A percentile compares a stretch with the other conserved stretches of the same genome.
Conservation (phyloP, 352 stramenopile genomes). For the Saprolegnia diclina region DNA sequence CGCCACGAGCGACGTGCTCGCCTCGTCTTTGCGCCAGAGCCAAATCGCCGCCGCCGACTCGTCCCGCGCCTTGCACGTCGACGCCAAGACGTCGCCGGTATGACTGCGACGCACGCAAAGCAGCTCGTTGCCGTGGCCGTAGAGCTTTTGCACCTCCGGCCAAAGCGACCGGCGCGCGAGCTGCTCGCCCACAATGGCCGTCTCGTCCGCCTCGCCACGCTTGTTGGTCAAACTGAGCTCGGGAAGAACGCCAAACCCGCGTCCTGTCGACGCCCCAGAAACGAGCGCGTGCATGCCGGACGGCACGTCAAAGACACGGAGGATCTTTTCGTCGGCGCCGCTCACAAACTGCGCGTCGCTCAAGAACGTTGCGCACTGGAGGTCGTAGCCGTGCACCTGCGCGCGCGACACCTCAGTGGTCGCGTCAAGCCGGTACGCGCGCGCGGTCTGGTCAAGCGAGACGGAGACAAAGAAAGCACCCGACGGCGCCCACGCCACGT, state of each 20-base stretch:
- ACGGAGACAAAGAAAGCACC: constrained; percentile 65
- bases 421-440: constrained; percentile 32
- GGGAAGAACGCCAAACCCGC: constrained; percentile 32
- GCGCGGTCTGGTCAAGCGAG: constrained; percentile 70
- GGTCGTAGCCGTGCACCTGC: constrained; percentile 76
- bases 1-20: constrained; percentile 35
- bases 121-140: constrained; percentile 76
- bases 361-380: constrained; percentile 63
- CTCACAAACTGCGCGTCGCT: constrained; percentile 57
- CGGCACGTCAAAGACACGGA: constrained; percentile 38
- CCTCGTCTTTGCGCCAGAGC: constrained; percentile 58
- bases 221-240: constrained; percentile 80
- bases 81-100: constrained; percentile 48
- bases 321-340: constrained; percentile 76
- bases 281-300: constrained; percentile 10
- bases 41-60: constrained; percentile 56
- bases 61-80: constrained; percentile 68
- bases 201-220: constrained; percentile 11
- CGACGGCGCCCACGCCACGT: constrained; percentile 55
- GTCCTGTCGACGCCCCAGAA: not conserved
- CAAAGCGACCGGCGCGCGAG: constrained; percentile 62
- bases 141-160: constrained; percentile 70
- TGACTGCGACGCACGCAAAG: constrained; percentile 57
- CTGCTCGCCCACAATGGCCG: constrained; percentile 48
- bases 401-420: constrained; percentile 67